A percentile compares a stretch with the other conserved stretches of the same genome.
Conservation (phyloP, 768 basidiomycete genomes). For the Coprinopsis cinerea region DNA sequence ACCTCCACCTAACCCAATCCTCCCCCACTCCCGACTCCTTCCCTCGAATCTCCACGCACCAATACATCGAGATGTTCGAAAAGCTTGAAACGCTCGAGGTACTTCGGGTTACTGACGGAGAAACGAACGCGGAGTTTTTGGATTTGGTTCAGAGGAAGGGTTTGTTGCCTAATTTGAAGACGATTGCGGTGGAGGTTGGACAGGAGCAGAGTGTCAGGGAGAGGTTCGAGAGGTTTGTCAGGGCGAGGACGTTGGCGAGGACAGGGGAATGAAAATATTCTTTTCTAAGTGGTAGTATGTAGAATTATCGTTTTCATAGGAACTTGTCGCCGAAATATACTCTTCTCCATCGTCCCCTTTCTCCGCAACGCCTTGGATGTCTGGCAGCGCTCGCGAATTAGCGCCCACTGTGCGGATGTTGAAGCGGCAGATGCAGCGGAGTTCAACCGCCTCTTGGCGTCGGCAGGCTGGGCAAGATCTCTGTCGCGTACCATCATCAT, state of each 20-base stretch:
- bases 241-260: background rate
- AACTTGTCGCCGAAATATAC: too few relatives aligned
- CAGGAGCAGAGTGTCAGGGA: background rate
- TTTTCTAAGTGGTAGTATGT: background rate
- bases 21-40: background rate
- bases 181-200: background rate
- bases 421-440: too few relatives aligned
- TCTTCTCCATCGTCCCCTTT: too few relatives aligned
- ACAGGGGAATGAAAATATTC: background rate
- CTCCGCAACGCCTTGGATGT: too few relatives aligned
- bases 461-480: too few relatives aligned
- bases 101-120: background rate
- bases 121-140: constrained; percentile 3
- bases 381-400: too few relatives aligned
- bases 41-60: background rate
- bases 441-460: too few relatives aligned
- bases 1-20: background rate
- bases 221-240: constrained; percentile 3
- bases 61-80: constrained; percentile 1
- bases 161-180: constrained; percentile 1
- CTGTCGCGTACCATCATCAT: too few relatives aligned
- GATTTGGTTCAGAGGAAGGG: background rate
- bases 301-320: too few relatives aligned
- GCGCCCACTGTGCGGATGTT: too few relatives aligned
- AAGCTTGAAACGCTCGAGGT: background rate